Base-by-base conservation (phyloP, 1,139 yeast species). In the Schwanniomyces etchellsii region DNA sequence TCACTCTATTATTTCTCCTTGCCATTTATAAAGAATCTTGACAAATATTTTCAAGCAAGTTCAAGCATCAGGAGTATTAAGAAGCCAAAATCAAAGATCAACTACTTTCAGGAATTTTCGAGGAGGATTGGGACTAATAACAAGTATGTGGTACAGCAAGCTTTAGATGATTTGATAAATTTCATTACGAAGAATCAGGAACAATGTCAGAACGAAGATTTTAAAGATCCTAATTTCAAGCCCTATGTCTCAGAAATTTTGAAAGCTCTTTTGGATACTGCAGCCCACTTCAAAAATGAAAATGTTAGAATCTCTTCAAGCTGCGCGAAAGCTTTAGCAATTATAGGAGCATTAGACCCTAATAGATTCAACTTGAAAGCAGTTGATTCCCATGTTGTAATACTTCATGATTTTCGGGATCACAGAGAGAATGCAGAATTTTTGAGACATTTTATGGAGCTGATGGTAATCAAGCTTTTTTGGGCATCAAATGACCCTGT, bases 401-500 rank as follows among this genome's bases (percentile, higher is more conserved):
- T 81, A 9, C 61, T 80, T 3, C 70, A 70, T 37, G 78, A 81
- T 48, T 78, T 82, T 44, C 71, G 64, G 30, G 81, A 79, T 31
- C 66, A 63, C n/a, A 51, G 52, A 3, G 96, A 88, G 43, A 74
- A 77, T 22, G 63, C 77, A 4, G 66, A 64, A 4, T 86, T 91
- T 47, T 65, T 88, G 12, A 62, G 76, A 4, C 69, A 72, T 42
- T 76, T 89, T 35, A 62, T 89, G 28, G 82, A 84, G 40, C 71
- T 72, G 31, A 69, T 77, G 39, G 64, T 93, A 12, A 81, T 89
- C 6, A 84, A 83, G 26, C 75, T 86, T 2, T 89, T 88, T 51
- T 81, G 94, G 76, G 88, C 96, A 1, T 81, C 96, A 1, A 83
- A 81, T 28, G 88, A 88, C 48, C 96, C 98, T 0, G 74, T 77